Percentiles rank a stretch among this genome's conserved stretches.
Conservation (phyloP, 441 rosid genomes). For the Mallotus repandus region DNA sequence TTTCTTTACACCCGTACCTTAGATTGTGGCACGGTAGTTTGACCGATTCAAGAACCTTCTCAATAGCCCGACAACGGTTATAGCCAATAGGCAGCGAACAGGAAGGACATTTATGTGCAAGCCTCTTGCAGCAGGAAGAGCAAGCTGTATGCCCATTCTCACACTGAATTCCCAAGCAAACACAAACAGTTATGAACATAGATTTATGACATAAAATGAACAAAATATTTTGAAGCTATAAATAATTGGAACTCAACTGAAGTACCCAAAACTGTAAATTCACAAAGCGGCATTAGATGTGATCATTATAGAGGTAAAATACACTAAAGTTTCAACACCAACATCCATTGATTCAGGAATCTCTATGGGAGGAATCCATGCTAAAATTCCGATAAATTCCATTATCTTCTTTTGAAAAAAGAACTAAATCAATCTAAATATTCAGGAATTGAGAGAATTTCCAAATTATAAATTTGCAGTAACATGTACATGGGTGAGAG, state of each 20-base stretch:
- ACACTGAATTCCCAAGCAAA: conserved; percentile 40
- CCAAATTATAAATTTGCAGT: no score
- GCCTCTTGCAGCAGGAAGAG: conserved; percentile 51
- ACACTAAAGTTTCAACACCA: no score
- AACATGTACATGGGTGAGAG: no score
- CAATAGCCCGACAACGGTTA: conserved; percentile 60
- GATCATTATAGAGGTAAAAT: no score
- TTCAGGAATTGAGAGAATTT: no score
- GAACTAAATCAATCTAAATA: no score
- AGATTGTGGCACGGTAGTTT: conserved; percentile 44
- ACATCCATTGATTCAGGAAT: no score
- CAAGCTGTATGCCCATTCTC: conserved; percentile 73
- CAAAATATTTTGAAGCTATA: neutral
- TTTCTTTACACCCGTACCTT: conserved; percentile 49
- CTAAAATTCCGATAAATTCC: no score
- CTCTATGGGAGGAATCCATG: no score
- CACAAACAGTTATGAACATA: neutral
- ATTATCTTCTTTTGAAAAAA: no score
- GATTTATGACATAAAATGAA: neutral
- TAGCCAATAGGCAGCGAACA: conserved; percentile 65
- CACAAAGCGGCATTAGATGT: no score
- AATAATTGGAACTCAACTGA: neutral
- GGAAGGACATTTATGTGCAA: conserved; percentile 50
- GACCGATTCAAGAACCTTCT: conserved; percentile 60
- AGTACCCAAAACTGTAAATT: no score